Percentiles rank a stretch among this genome's conserved stretches.
These are phyloP conservation scores for Arabidopsis hybrid DNA, from an alignment of 441 rosid species.

Conservation along the genomic window DNA sequence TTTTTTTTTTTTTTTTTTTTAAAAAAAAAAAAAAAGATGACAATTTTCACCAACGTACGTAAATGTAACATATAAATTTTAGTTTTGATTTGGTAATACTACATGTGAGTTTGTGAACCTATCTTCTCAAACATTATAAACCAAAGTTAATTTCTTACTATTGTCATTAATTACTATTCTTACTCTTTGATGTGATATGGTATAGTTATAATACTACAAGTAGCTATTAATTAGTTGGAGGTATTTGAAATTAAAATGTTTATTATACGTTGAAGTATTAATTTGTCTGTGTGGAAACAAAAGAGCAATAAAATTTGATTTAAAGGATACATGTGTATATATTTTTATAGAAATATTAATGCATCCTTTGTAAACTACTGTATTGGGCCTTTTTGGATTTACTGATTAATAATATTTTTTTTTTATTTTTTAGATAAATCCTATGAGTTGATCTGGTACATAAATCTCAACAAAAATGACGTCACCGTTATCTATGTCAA, in stretches of 20 bases:
- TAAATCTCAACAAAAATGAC: not conserved
- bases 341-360: no score
- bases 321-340: not conserved
- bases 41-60: not conserved
- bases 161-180: not conserved
- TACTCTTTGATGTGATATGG: not conserved
- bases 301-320: not conserved
- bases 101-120: not conserved
- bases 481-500: not conserved
- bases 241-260: slow-evolving; percentile 10
- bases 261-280: not conserved
- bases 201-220: not conserved
- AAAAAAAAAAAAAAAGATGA: no score
- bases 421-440: no score
- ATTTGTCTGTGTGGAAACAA: not conserved
- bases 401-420: no score
- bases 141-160: not conserved
- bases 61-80: not conserved
- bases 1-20: no score
- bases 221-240: not conserved
- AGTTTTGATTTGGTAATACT: not conserved
- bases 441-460: no score
- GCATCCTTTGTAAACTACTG: not conserved
- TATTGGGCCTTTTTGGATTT: not conserved
- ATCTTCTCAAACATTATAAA: not conserved